Percentiles rank a stretch among this genome's conserved stretches.
These are phyloP conservation scores for Exophiala lecanii-corni DNA, from an alignment of 2,329 filamentous ascomycete genomes.

Conservation along the genomic window DNA sequence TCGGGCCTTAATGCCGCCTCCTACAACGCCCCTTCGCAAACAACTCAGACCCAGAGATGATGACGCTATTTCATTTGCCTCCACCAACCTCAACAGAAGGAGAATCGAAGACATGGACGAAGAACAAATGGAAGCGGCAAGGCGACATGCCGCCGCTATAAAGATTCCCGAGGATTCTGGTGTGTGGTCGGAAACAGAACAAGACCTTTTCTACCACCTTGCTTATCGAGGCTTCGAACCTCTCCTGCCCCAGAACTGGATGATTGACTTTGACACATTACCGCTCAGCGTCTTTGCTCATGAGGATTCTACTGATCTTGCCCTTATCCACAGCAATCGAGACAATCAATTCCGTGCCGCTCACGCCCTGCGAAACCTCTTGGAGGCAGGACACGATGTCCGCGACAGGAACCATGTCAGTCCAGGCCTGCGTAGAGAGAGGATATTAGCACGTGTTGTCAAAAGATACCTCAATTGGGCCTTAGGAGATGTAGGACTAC, in stretches of 20 bases:
- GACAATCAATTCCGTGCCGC: constrained; percentile 47
- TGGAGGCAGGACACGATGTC: constrained; percentile 48
- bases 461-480: constrained; percentile 52
- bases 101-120: constrained; percentile 15
- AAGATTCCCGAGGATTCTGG: constrained; percentile 35
- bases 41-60: constrained; percentile 7
- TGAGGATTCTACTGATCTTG: constrained; percentile 32
- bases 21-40: constrained; percentile 9
- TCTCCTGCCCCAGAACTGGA: constrained; percentile 49
- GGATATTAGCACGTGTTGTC: constrained; percentile 31
- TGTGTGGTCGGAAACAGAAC: constrained; percentile 50
- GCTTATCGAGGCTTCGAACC: constrained; percentile 54
- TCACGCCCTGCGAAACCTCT: constrained; percentile 46
- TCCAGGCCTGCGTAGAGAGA: constrained; percentile 26
- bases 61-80: constrained; percentile 15
- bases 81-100: constrained; percentile 7
- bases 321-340: constrained; percentile 42
- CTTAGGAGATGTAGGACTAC: constrained; percentile 41
- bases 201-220: constrained; percentile 50
- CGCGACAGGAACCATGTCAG: constrained; percentile 45
- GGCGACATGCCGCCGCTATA: constrained; percentile 34
- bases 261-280: constrained; percentile 50
- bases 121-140: constrained; percentile 27
- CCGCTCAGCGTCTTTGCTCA: constrained; percentile 49
- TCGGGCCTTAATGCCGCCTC: constrained; percentile 23